phyloP scores from a whole-genome alignment of 2,329 filamentous ascomycete species.

The Beauveria varroae region DNA sequence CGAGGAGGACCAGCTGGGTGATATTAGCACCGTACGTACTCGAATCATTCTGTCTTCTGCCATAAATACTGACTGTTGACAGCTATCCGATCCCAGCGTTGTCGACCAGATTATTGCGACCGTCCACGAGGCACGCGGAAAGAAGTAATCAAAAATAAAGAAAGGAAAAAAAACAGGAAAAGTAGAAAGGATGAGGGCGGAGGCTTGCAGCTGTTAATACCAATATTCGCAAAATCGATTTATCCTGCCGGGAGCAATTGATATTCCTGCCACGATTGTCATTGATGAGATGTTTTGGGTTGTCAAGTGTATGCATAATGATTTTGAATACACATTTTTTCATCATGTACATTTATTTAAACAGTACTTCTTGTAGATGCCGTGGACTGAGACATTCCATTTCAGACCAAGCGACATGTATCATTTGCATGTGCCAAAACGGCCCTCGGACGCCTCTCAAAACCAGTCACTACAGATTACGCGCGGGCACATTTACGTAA shows the following conservation, averaged over 20 bases:
- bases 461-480: too few species aligned
- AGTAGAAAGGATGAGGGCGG: background rate
- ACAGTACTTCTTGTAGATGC: background rate
- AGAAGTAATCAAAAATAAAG: constrained; percentile 31
- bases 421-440: too few species aligned
- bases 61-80: background rate
- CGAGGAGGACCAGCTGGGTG: constrained; percentile 93
- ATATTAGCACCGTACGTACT: constrained; percentile 74
- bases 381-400: background rate
- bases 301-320: background rate
- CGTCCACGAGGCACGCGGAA: constrained; percentile 57
- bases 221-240: constrained; percentile 2
- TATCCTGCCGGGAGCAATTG: background rate
- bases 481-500: background rate
- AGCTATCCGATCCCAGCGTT: constrained; percentile 79
- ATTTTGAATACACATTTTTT: background rate
- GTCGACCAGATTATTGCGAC: constrained; percentile 78
- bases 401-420: background rate
- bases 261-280: background rate
- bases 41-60: constrained; percentile 1
- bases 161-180: background rate
- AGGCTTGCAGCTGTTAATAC: background rate
- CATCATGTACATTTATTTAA: too few species aligned
- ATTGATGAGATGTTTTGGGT: background rate
- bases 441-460: too few species aligned